Evolutionary conservation across 768 basidiomycete species (phyloP), one percentile per base, ranked within the genome.

Genomic region (Suillus subluteus): DNA sequence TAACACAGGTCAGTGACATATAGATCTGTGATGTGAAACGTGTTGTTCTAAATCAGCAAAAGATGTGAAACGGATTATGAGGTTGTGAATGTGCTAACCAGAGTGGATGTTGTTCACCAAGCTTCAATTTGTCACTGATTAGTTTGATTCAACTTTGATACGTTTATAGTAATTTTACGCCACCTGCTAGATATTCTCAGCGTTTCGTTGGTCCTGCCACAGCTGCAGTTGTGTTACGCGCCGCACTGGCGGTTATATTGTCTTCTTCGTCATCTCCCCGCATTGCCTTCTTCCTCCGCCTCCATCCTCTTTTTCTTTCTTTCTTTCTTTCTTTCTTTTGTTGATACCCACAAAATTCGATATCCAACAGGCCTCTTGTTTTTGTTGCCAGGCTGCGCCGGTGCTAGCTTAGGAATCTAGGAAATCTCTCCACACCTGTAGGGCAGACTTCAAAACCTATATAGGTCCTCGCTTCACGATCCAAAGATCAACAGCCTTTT

Each of bases 331-430:
- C 65, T 66, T 68, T 71, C 64, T 66, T 68, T 71, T 68, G 66
- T 72, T 74, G 77, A 82, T 83, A 82, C 83, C 79, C 82, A 69
- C 69, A 64, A 62, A 62, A 41, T 44, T 54, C 58, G 18, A 66
- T 69, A 69, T 69, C 71, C 66, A 66, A 35, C 67, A 71, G 67
- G 58, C 62, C 55, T 65, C 70, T 67, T 59, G 43, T 72, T 65
- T 50, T 61, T 64, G 50, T 67, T 70, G 59, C 73, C 67, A 68
- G 71, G 59, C 70, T 70, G 79, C 78, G 78, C 83, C 82, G 83
- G 82, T 77, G 76, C 80, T 79, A 75, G 79, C 78, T 76, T 75
- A 68, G 58, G 32, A 37, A 65, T 69, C 54, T 62, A 68, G 48
- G 44, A 50, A 54, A 68, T 40, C 58, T 32, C 37, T 62, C 48